A percentile compares a stretch with the other conserved stretches of the same genome.
phyloP scores from a whole-genome alignment of 768 basidiomycete species.

The Panaeolus cyanescens region DNA sequence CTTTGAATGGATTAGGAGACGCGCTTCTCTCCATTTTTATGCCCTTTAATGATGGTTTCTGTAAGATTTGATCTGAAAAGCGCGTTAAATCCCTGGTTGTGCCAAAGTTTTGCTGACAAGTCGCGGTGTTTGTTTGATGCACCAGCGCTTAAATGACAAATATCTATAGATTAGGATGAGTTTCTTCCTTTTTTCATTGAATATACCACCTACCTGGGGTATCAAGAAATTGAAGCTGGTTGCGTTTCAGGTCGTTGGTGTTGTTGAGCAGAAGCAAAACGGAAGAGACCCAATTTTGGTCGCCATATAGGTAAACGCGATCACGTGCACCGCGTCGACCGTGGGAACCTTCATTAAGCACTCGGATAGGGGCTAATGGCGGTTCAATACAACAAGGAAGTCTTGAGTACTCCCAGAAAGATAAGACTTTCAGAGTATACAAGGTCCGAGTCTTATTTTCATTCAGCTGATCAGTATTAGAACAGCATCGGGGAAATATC shows the following conservation, averaged over 20 bases:
- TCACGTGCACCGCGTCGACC: constrained; percentile 4
- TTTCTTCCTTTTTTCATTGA: background rate
- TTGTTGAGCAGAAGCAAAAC: background rate
- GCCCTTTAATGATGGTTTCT: background rate
- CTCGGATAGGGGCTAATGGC: background rate
- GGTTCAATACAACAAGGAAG: too few species aligned
- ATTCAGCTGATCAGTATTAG: background rate
- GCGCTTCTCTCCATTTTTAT: background rate
- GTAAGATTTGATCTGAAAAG: background rate
- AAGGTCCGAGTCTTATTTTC: background rate
- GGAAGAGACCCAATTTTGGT: background rate
- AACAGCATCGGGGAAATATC: background rate
- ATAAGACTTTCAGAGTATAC: background rate
- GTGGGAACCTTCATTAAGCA: background rate
- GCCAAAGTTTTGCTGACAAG: background rate
- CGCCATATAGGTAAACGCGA: background rate
- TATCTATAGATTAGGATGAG: background rate
- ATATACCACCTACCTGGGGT: background rate
- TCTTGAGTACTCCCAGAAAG: too few species aligned
- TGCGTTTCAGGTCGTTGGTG: background rate
- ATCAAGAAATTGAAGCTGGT: background rate
- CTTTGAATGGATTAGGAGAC: background rate
- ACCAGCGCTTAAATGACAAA: background rate
- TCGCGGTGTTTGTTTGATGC: background rate
- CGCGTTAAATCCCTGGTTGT: background rate